Evolutionary conservation across 2,329 filamentous ascomycete species (phyloP).

Genomic region (Purpureocillium lavendulum): DNA sequence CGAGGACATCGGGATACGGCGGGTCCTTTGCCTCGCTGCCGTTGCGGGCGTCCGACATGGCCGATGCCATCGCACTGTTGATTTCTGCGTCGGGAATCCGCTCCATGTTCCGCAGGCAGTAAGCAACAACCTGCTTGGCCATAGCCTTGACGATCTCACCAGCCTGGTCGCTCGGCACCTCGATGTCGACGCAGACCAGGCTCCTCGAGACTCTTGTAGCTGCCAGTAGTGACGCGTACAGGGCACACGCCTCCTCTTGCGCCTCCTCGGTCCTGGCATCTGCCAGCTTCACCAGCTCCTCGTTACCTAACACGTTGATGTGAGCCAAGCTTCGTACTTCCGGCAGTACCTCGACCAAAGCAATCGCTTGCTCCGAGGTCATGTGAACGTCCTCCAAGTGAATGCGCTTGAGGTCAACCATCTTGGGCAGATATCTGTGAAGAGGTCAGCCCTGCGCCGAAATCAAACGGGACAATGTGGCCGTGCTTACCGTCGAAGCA

Average conservation of each 20-base stretch:
- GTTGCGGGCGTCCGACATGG: slow-evolving; percentile 34
- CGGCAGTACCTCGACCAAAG: slow-evolving; percentile 80
- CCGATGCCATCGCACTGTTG: slow-evolving; percentile 34
- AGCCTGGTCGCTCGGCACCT: slow-evolving; percentile 72
- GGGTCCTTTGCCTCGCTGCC: slow-evolving; percentile 31
- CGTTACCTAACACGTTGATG: slow-evolving; percentile 79
- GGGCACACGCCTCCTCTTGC: slow-evolving; percentile 87
- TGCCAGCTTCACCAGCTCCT: slow-evolving; percentile 60
- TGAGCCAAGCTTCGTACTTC: slow-evolving; percentile 77
- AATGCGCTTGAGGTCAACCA: slow-evolving; percentile 70
- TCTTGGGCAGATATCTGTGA: slow-evolving; percentile 64
- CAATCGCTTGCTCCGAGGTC: slow-evolving; percentile 81
- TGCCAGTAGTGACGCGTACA: slow-evolving; percentile 86
- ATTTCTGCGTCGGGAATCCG: slow-evolving; percentile 61
- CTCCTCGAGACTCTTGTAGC: slow-evolving; percentile 76
- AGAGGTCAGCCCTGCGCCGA: not conserved
- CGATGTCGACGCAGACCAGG: slow-evolving; percentile 84
- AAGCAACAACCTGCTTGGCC: slow-evolving; percentile 89
- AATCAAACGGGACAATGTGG: slow-evolving; percentile 3
- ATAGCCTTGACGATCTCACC: slow-evolving; percentile 87
- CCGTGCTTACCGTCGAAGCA: slow-evolving; percentile 59
- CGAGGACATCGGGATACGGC: slow-evolving; percentile 68
- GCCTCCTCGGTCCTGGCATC: slow-evolving; percentile 67
- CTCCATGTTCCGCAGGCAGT: slow-evolving; percentile 88
- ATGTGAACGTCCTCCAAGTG: slow-evolving; percentile 81